These are phyloP conservation scores for Pleurotus tuber-regium DNA, from an alignment of 768 basidiomycete species.

Conservation along the genomic window DNA sequence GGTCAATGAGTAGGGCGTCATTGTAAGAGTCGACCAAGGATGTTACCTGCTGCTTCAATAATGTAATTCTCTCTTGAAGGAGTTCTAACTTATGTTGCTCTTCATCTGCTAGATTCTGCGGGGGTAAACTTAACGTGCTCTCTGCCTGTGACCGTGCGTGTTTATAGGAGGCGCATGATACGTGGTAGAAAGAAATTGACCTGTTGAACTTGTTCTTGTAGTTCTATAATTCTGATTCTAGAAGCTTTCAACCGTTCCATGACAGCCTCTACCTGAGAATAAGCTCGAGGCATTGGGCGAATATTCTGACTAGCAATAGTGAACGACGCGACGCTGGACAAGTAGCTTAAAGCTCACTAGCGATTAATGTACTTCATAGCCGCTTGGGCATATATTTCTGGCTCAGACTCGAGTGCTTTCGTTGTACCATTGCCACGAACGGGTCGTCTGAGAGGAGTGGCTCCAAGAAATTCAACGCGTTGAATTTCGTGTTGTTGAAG, in stretches of 20 bases:
- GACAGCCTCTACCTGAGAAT: conserved; percentile 41
- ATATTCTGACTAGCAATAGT: conserved; percentile 37
- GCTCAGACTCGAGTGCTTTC: conserved; percentile 45
- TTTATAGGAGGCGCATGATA: background rate
- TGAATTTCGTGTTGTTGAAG: conserved; percentile 39
- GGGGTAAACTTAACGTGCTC: conserved; percentile 23
- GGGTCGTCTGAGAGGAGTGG: conserved; percentile 60
- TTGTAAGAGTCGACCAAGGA: background rate
- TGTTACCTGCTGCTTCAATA: conserved; percentile 41
- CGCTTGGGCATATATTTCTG: conserved; percentile 74
- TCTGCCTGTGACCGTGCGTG: background rate
- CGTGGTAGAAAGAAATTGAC: conserved; percentile 17
- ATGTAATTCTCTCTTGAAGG: conserved; percentile 34
- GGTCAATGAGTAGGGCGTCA: conserved; percentile 12
- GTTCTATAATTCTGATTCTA: conserved; percentile 34
- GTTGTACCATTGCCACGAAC: conserved; percentile 30
- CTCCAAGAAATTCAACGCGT: conserved; percentile 65
- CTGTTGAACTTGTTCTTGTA: conserved; percentile 30
- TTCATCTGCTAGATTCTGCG: conserved; percentile 35
- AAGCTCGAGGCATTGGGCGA: conserved; percentile 51
- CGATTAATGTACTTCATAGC: conserved; percentile 75
- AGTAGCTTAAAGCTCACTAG: conserved; percentile 50
- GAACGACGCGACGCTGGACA: too few relatives aligned
- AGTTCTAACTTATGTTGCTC: conserved; percentile 40
- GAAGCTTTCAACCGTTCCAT: conserved; percentile 36